Conservation (phyloP, 2,329 filamentous ascomycete genomes). For the Diaporthe vexans region DNA sequence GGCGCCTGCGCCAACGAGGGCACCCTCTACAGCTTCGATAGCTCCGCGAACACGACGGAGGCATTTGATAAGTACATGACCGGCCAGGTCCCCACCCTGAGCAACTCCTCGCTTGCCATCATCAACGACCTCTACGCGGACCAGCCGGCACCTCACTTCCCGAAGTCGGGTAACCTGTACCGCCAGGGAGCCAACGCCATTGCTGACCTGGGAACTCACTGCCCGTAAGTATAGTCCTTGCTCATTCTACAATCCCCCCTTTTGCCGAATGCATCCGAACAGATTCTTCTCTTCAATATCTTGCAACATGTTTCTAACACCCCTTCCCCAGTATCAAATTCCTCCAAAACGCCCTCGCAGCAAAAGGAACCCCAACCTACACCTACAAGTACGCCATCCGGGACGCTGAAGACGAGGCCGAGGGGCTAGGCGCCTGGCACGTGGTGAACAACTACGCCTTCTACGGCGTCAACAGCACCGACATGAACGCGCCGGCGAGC, state of each 20-base stretch:
- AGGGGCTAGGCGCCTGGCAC: slow-evolving; percentile 19
- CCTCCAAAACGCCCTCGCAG: slow-evolving; percentile 23
- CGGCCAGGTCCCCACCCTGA: slow-evolving; percentile 14
- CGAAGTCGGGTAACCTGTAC: background rate
- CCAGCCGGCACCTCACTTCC: slow-evolving; percentile 18
- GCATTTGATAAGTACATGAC: slow-evolving; percentile 10
- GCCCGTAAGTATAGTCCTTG: slow-evolving; percentile 24
- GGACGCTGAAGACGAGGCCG: slow-evolving; percentile 23
- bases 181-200: slow-evolving; percentile 29
- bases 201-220: slow-evolving; percentile 17
- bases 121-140: slow-evolving; percentile 19
- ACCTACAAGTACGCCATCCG: slow-evolving; percentile 30
- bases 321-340: background rate
- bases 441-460: slow-evolving; percentile 32
- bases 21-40: slow-evolving; percentile 30
- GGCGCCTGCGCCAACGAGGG: slow-evolving; percentile 28
- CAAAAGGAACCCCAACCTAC: slow-evolving; percentile 22
- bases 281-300: no score
- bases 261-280: no score
- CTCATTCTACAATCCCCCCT: no score
- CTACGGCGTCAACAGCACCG: slow-evolving; percentile 24
- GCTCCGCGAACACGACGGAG: slow-evolving; percentile 14
- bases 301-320: background rate
- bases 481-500: slow-evolving; percentile 6
- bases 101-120: slow-evolving; percentile 14